A percentile compares a stretch with the other conserved stretches of the same genome.
Evolutionary conservation across 1,284 basidiomycete genomes (phyloP).

Genomic region (Omphalotus olearius): DNA sequence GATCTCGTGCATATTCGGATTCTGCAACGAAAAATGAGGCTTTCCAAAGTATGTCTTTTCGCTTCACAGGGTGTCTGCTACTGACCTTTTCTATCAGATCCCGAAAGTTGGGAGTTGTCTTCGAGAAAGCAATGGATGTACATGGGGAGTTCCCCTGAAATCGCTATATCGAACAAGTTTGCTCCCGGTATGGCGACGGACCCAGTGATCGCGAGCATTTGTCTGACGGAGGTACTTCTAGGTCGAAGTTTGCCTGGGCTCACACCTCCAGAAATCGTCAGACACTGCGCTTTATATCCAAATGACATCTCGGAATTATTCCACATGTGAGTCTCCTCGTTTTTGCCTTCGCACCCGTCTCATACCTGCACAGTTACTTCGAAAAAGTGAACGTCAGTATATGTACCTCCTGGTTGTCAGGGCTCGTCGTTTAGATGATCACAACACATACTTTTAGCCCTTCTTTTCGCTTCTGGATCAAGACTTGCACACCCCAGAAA

Average conservation of each 20-base stretch:
- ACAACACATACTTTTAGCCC: constrained; percentile 30
- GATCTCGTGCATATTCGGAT: constrained; percentile 15
- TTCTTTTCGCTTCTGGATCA: constrained; percentile 54
- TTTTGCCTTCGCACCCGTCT: constrained; percentile 2
- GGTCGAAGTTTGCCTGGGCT: constrained; percentile 1
- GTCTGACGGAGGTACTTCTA: background rate
- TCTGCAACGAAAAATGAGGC: background rate
- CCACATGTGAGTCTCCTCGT: constrained; percentile 37
- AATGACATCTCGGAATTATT: constrained; percentile 59
- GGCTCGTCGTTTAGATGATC: constrained; percentile 4
- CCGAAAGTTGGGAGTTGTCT: too few relatives aligned
- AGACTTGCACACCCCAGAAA: constrained; percentile 46
- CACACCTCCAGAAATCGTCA: constrained; percentile 37
- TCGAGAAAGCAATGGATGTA: background rate
- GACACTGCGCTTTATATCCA: constrained; percentile 43
- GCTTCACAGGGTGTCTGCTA: background rate
- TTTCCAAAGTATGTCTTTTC: constrained; percentile 5
- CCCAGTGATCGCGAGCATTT: background rate
- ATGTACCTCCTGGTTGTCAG: constrained; percentile 2
- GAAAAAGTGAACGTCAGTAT: constrained; percentile 45
- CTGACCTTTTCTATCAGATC: background rate
- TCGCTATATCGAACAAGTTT: constrained; percentile 28
- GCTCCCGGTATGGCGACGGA: constrained; percentile 19
- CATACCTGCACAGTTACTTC: constrained; percentile 38
- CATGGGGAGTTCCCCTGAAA: constrained; percentile 26